These are phyloP conservation scores for Toxicodendron radicans DNA, from an alignment of 345 rosid species.

Conservation along the genomic window DNA sequence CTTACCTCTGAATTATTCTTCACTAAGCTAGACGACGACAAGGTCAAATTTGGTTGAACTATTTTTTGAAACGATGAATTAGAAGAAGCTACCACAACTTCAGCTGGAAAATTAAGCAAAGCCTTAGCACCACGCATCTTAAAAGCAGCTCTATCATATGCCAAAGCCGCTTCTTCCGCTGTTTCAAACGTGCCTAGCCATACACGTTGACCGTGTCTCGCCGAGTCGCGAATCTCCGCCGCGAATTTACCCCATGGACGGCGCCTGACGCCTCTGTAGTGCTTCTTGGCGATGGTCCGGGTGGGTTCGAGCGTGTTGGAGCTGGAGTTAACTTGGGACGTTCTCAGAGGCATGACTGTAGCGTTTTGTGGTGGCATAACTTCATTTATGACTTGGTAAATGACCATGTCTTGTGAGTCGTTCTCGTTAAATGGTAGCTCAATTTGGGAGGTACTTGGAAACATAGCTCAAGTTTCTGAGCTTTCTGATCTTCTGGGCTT, in stretches of 20 bases:
- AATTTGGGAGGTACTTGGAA: constrained; percentile 22
- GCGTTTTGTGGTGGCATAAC: constrained; percentile 15
- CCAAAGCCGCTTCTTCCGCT: constrained; percentile 65
- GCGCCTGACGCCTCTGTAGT: constrained; percentile 61
- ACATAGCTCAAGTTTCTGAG: constrained; percentile 25
- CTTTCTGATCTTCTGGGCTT: background rate
- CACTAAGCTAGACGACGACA: background rate
- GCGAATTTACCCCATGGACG: constrained; percentile 79
- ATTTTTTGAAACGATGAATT: background rate
- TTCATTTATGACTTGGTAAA: constrained; percentile 54
- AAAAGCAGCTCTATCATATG: constrained; percentile 63
- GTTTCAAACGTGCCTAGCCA: constrained; percentile 69
- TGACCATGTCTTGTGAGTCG: constrained; percentile 69
- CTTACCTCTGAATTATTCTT: constrained; percentile 17
- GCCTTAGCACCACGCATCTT: constrained; percentile 68
- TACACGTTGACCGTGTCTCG: constrained; percentile 42
- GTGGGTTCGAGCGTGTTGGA: constrained; percentile 30
- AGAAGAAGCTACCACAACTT: constrained; percentile 24
- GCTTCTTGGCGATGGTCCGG: constrained; percentile 43
- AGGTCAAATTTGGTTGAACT: background rate
- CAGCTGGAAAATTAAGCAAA: constrained; percentile 57
- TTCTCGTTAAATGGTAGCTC: constrained; percentile 69
- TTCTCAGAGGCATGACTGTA: constrained; percentile 6
- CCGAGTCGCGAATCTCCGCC: constrained; percentile 62
- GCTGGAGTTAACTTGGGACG: constrained; percentile 3